Evolutionary conservation across 164 flowering plant genomes (phyloP).

Genomic region (Sedum album): DNA sequence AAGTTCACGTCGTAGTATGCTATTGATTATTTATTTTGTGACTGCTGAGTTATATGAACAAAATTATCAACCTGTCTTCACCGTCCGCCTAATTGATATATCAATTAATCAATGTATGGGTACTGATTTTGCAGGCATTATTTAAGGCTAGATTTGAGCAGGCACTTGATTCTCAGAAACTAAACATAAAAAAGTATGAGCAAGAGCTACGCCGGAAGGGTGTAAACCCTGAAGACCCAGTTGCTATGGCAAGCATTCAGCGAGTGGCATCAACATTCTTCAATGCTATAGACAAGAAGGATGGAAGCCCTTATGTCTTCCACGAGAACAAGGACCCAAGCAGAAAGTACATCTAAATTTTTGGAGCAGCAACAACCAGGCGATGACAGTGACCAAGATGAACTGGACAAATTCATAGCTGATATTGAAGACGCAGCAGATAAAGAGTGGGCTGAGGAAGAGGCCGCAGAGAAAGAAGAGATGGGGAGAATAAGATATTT

Average conservation of each 20-base stretch:
- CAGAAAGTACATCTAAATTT: constrained; percentile 10
- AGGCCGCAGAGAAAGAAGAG: constrained; percentile 81
- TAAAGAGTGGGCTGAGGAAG: constrained; percentile 84
- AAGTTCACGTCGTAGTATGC: not conserved
- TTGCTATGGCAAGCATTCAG: constrained; percentile 92
- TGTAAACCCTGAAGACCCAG: constrained; percentile 93
- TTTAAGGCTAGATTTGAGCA: constrained; percentile 99
- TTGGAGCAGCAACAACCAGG: constrained; percentile 30
- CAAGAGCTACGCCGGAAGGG: constrained; percentile 85
- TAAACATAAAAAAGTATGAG: constrained; percentile 84
- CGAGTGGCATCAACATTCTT: constrained; percentile 94
- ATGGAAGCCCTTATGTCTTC: constrained; percentile 90
- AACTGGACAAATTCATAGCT: constrained; percentile 85
- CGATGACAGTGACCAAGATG: constrained; percentile 82
- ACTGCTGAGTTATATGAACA: not conserved
- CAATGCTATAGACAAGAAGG: constrained; percentile 83
- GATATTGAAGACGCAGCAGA: constrained; percentile 96
- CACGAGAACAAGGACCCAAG: constrained; percentile 36
- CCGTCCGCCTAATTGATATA: not conserved
- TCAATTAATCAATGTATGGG: not conserved
- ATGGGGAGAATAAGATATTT: constrained; percentile 51
- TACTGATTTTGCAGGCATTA: constrained; percentile 56
- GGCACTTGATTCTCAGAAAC: constrained; percentile 93
- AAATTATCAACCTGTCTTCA: not conserved
- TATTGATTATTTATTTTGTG: not conserved